phyloP scores from a whole-genome alignment of 1,284 basidiomycete genomes.

The Mycena citricolor region DNA sequence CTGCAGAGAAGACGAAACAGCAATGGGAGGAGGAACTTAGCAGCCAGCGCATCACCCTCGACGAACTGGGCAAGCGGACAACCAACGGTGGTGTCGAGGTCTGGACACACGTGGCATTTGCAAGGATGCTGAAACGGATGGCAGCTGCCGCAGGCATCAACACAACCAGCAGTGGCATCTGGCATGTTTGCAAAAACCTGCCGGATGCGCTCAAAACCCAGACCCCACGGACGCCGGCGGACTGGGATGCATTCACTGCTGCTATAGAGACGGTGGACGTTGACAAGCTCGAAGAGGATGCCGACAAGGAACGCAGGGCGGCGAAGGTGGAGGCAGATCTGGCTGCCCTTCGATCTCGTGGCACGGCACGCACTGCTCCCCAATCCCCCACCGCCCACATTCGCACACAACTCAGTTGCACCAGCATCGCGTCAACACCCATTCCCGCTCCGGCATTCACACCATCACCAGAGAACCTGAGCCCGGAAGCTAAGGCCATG shows the following conservation, averaged over 20 bases:
- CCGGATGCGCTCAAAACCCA: slow-evolving; percentile 7
- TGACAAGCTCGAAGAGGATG: not conserved
- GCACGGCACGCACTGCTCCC: not conserved
- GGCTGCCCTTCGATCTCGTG: not conserved
- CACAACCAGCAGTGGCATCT: slow-evolving; percentile 2
- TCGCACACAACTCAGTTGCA: not conserved
- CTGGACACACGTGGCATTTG: slow-evolving; percentile 4
- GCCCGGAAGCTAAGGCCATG: no score
- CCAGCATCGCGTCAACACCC: not conserved
- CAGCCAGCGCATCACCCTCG: not conserved
- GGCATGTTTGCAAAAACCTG: slow-evolving; percentile 6
- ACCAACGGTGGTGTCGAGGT: not conserved
- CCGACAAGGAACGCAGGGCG: slow-evolving; percentile 1
- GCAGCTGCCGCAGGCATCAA: slow-evolving; percentile 1
- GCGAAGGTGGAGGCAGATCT: slow-evolving; percentile 2
- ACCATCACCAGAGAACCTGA: not conserved
- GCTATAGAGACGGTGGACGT: slow-evolving; percentile 9
- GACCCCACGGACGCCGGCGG: not conserved
- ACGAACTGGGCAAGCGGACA: slow-evolving; percentile 1
- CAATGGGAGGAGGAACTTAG: slow-evolving; percentile 3
- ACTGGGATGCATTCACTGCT: slow-evolving; percentile 1
- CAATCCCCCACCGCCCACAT: no score
- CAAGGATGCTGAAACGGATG: not conserved
- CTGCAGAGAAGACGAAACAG: slow-evolving; percentile 3
- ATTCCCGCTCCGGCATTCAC: not conserved